These are phyloP conservation scores for Angomonas ambiguus DNA, from an alignment of 208 protist genomes.

Conservation along the genomic window DNA sequence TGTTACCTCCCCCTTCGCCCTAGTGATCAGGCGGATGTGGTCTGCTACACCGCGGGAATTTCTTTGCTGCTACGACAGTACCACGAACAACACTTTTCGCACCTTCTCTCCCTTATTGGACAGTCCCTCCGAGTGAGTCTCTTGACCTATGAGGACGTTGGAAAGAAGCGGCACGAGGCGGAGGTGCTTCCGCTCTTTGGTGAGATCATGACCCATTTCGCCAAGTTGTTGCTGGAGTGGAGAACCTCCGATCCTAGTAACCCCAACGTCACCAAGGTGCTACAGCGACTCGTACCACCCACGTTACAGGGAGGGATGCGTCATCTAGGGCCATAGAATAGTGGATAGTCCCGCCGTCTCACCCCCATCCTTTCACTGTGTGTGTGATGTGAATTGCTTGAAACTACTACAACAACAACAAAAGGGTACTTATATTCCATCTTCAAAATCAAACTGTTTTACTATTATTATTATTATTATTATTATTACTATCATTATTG, in stretches of 20 bases:
- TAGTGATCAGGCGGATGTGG: constrained; percentile 67
- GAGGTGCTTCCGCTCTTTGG: constrained; percentile 26
- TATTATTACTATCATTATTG: constrained; percentile 2
- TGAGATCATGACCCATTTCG: constrained; percentile 31
- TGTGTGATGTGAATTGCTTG: no score
- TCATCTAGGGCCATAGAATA: background rate
- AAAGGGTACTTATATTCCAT: no score
- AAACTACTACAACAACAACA: no score
- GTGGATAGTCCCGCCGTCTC: no score
- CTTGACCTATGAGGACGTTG: constrained; percentile 23
- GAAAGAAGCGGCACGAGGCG: constrained; percentile 6
- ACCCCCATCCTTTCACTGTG: no score
- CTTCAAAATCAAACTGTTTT: no score
- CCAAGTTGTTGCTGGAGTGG: constrained; percentile 16
- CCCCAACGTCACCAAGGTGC: constrained; percentile 8
- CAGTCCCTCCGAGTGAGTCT: constrained; percentile 48
- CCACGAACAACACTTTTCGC: constrained; percentile 68
- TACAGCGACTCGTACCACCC: constrained; percentile 11
- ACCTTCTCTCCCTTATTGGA: constrained; percentile 80
- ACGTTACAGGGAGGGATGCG: constrained; percentile 1
- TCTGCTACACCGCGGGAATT: constrained; percentile 83
- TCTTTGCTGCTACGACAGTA: constrained; percentile 93
- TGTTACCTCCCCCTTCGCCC: constrained; percentile 44
- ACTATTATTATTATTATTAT: constrained; percentile 8
- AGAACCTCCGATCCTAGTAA: constrained; percentile 1